Conservation (phyloP, 345 rosid genomes). For the Capsella bursapastoris region DNA sequence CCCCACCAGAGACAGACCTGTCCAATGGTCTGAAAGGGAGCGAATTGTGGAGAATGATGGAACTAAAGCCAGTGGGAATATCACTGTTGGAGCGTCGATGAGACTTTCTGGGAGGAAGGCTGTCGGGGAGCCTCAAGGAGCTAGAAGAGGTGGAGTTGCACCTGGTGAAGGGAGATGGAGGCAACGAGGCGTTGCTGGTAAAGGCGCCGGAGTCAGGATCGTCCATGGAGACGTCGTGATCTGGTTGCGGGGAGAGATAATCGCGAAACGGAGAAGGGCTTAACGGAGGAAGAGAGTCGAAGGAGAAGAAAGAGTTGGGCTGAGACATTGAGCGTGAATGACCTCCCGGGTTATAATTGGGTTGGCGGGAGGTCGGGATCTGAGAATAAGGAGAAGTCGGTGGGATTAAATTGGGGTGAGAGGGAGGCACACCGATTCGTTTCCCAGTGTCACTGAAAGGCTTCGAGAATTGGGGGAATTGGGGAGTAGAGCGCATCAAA, state of each 20-base stretch:
- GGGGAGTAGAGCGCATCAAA: slow-evolving; percentile 54
- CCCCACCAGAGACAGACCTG: slow-evolving; percentile 56
- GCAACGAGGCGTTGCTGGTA: slow-evolving; percentile 47
- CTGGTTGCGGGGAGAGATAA: slow-evolving; percentile 26
- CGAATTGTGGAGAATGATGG: slow-evolving; percentile 18
- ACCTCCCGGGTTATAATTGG: slow-evolving; percentile 54
- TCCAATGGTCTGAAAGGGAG: slow-evolving; percentile 55
- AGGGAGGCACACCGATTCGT: slow-evolving; percentile 85
- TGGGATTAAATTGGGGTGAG: slow-evolving; percentile 82
- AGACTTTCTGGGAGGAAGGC: slow-evolving; percentile 78
- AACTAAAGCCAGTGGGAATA: slow-evolving; percentile 69
- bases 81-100: slow-evolving; percentile 93
- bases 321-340: slow-evolving; percentile 91
- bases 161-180: slow-evolving; percentile 67
- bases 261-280: slow-evolving; percentile 76
- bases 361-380: slow-evolving; percentile 64
- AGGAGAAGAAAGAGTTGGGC: slow-evolving; percentile 74
- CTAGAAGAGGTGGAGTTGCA: slow-evolving; percentile 46
- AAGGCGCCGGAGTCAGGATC: slow-evolving; percentile 52
- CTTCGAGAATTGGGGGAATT: slow-evolving; percentile 49
- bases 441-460: slow-evolving; percentile 52
- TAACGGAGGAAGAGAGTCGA: slow-evolving; percentile 80
- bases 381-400: slow-evolving; percentile 88
- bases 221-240: slow-evolving; percentile 75
- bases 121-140: slow-evolving; percentile 49